phyloP scores from a whole-genome alignment of 768 basidiomycete species.

The Rhodocollybia butyracea region DNA sequence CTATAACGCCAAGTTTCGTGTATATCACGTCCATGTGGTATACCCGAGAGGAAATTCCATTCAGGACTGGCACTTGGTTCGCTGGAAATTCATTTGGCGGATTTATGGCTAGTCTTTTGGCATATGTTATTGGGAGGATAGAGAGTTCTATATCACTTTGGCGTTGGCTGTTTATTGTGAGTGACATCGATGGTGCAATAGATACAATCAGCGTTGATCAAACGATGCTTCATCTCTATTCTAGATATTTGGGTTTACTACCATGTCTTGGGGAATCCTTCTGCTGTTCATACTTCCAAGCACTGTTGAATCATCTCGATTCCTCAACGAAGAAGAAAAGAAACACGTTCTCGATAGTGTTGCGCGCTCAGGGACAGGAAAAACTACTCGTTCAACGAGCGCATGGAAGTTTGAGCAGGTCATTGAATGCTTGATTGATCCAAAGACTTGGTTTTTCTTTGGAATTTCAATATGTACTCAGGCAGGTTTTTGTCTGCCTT shows the following conservation, averaged over 20 bases:
- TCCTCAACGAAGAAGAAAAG: not conserved
- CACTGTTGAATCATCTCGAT: not conserved
- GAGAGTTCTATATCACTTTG: not conserved
- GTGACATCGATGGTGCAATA: not conserved
- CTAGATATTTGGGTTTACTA: not conserved
- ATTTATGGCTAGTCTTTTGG: not conserved
- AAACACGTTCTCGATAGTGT: not conserved
- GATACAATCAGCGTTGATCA: not conserved
- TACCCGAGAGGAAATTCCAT: not conserved
- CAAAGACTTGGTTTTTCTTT: slow-evolving; percentile 1
- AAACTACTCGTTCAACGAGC: not conserved
- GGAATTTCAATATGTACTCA: slow-evolving; percentile 2
- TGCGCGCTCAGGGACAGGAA: not conserved
- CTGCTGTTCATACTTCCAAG: not conserved
- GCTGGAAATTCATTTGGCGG: slow-evolving; percentile 1
- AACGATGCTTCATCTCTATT: not conserved
- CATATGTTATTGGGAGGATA: not conserved
- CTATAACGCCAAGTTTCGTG: not conserved
- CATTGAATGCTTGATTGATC: not conserved
- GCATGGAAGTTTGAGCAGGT: not conserved
- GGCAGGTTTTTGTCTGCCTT: not conserved
- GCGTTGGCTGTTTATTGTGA: slow-evolving; percentile 1
- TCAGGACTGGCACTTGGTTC: slow-evolving; percentile 1
- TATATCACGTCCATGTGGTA: slow-evolving; percentile 1
- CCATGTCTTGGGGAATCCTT: not conserved